Evolutionary conservation across 805 yeast genomes (phyloP).

Genomic region (Wickerhamomyces chaumierensis): DNA sequence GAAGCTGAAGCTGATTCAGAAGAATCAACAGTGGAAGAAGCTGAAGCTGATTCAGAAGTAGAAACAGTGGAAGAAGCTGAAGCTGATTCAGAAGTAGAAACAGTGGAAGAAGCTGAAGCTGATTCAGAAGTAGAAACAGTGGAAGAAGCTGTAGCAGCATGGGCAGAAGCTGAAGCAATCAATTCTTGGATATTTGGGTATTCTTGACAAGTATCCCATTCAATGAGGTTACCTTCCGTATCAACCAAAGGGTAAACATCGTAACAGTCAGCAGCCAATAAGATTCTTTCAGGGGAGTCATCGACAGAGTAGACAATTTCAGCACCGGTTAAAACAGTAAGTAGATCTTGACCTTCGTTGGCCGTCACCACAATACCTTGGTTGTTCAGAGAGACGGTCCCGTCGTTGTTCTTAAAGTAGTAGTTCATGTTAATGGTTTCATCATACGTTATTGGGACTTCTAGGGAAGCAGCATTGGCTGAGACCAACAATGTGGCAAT

Average conservation of each 20-base stretch:
- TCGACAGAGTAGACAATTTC: conserved; percentile 12
- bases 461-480: conserved; percentile 10
- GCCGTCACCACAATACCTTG: conserved; percentile 9
- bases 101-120: background rate
- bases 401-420: conserved; percentile 13
- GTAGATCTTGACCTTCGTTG: background rate
- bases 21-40: background rate
- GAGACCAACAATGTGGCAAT: conserved; percentile 12
- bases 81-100: background rate
- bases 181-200: conserved; percentile 14
- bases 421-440: conserved; percentile 10
- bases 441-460: conserved; percentile 9
- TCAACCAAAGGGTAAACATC: conserved; percentile 14
- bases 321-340: conserved; percentile 7
- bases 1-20: background rate
- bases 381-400: conserved; percentile 2
- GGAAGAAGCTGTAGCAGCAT: conserved; percentile 3
- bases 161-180: background rate
- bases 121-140: background rate
- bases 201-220: conserved; percentile 16
- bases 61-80: background rate
- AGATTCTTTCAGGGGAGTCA: conserved; percentile 6
- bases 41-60: no score
- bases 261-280: conserved; percentile 16
- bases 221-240: conserved; percentile 4